These are phyloP conservation scores for Logfia minima DNA, from an alignment of 129 eudicot genomes.

Conservation along the genomic window DNA sequence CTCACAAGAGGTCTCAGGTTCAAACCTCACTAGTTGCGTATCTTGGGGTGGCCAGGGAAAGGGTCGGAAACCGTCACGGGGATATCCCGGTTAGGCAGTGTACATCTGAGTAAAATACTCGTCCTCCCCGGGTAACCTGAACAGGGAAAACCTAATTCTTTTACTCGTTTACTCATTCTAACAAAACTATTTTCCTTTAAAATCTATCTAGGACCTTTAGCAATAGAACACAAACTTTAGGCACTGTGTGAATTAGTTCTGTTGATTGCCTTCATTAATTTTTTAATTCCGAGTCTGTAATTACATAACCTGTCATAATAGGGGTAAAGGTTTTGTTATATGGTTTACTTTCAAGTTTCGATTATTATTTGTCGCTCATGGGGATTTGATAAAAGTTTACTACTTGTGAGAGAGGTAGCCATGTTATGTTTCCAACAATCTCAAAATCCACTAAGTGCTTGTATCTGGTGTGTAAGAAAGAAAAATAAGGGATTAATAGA, in stretches of 20 bases:
- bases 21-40: too few species aligned
- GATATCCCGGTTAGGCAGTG: too few species aligned
- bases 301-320: not conserved
- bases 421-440: not conserved
- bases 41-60: too few species aligned
- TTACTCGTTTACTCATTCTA: not conserved
- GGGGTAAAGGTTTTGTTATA: not conserved
- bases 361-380: not conserved
- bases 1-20: too few species aligned
- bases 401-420: not conserved
- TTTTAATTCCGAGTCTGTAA: not conserved
- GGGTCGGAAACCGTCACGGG: too few species aligned
- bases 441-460: not conserved
- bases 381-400: not conserved
- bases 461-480: too few species aligned
- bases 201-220: not conserved
- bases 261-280: not conserved
- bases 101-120: too few species aligned
- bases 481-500: not conserved
- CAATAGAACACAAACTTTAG: not conserved
- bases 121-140: too few species aligned
- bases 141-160: too few species aligned
- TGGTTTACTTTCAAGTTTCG: not conserved
- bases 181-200: not conserved
- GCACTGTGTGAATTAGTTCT: not conserved